Percentiles rank a stretch among this genome's conserved stretches.
These are phyloP conservation scores for Lecanicillium sp. DNA, from an alignment of 2,329 filamentous ascomycete species.

Conservation along the genomic window DNA sequence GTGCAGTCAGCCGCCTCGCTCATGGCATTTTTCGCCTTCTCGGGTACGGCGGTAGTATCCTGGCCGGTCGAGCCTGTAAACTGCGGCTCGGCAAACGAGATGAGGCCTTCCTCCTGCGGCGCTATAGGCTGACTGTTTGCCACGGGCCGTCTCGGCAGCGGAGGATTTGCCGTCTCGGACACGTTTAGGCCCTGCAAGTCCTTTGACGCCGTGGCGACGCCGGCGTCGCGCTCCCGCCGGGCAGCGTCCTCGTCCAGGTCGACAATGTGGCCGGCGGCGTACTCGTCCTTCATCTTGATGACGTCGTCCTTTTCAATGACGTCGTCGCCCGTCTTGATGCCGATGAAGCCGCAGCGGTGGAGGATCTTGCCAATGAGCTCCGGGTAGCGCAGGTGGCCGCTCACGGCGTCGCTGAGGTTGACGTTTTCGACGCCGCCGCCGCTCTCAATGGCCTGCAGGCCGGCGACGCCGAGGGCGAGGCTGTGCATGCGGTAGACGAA, in stretches of 20 bases:
- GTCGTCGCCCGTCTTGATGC: slow-evolving; percentile 31
- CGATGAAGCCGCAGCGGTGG: slow-evolving; percentile 41
- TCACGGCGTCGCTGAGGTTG: slow-evolving; percentile 44
- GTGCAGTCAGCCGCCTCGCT: too few relatives aligned
- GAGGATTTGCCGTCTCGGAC: neutral
- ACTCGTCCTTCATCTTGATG: slow-evolving; percentile 35
- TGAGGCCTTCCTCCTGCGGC: neutral
- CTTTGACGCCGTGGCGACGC: neutral
- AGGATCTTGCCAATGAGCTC: slow-evolving; percentile 43
- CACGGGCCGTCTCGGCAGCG: slow-evolving; percentile 1
- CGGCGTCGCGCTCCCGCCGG: slow-evolving; percentile 4
- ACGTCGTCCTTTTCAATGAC: slow-evolving; percentile 46
- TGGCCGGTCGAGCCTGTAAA: too few relatives aligned
- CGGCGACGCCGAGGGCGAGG: slow-evolving; percentile 75
- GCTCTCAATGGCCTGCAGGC: slow-evolving; percentile 63
- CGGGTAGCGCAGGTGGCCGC: slow-evolving; percentile 46
- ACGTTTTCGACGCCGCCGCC: slow-evolving; percentile 58
- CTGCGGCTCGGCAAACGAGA: neutral
- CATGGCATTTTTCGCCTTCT: too few relatives aligned
- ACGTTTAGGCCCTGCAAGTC: neutral
- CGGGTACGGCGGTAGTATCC: too few relatives aligned
- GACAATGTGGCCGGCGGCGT: slow-evolving; percentile 22
- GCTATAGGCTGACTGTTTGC: neutral
- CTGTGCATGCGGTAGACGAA: slow-evolving; percentile 82
- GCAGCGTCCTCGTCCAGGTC: slow-evolving; percentile 17